phyloP scores from a whole-genome alignment of 129 eudicot genomes.

The Pittosporum tobira region DNA sequence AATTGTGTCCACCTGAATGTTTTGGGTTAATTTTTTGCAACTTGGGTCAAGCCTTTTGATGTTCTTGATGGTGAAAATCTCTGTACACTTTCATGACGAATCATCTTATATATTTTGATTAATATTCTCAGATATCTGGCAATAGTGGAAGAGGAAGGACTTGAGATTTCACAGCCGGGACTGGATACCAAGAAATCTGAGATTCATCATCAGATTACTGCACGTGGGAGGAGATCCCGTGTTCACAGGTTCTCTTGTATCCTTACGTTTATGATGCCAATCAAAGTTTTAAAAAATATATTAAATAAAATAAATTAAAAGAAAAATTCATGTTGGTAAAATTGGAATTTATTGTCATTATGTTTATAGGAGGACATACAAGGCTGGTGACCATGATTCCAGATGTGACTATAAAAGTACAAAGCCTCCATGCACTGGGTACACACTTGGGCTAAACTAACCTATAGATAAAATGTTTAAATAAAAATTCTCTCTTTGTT shows the following conservation, averaged over 20 bases:
- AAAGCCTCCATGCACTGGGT: slow-evolving; percentile 77
- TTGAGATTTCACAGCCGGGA: slow-evolving; percentile 92
- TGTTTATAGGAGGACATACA: slow-evolving; percentile 55
- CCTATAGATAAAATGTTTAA: background rate
- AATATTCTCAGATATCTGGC: slow-evolving; percentile 44
- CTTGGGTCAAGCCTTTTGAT: background rate
- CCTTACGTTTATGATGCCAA: background rate
- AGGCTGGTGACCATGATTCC: slow-evolving; percentile 26
- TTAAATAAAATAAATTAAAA: no score
- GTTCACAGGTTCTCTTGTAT: slow-evolving; percentile 50
- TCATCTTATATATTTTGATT: slow-evolving; percentile 17
- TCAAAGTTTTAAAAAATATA: no score
- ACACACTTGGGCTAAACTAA: slow-evolving; percentile 17
- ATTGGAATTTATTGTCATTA: background rate
- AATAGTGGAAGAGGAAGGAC: slow-evolving; percentile 66
- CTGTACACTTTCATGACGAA: background rate
- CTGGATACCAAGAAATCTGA: slow-evolving; percentile 54
- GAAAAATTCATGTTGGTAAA: no score
- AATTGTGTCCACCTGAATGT: no score
- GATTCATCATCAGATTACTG: slow-evolving; percentile 76
- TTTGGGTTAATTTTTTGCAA: no score
- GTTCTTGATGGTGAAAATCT: background rate
- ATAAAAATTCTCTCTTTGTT: background rate
- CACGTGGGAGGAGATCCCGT: slow-evolving; percentile 40
- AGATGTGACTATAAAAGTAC: slow-evolving; percentile 46